Conservation (phyloP, 2,329 filamentous ascomycete species). For the Aureobasidium vineae region DNA sequence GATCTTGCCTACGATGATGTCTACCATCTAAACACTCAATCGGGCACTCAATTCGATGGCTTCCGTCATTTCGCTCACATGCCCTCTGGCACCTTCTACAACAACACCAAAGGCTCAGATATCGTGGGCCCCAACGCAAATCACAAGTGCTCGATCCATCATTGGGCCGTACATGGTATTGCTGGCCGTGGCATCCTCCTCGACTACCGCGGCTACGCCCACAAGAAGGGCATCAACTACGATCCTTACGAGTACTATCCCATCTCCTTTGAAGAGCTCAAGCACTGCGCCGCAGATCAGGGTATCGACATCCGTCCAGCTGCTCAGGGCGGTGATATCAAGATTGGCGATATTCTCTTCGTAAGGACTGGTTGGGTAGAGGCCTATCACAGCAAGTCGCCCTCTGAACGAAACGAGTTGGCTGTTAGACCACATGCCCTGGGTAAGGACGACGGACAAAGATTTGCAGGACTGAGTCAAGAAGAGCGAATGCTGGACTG, state of each 20-base stretch:
- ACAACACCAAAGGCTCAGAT: conserved; percentile 43
- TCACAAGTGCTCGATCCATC: conserved; percentile 47
- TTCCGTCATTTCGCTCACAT: conserved; percentile 50
- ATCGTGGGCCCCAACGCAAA: conserved; percentile 44
- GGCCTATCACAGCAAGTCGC: conserved; percentile 60
- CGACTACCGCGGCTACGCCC: conserved; percentile 46
- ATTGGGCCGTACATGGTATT: conserved; percentile 48
- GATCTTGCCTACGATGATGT: conserved; percentile 45
- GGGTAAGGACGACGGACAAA: conserved; percentile 37
- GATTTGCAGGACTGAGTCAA: conserved; percentile 8
- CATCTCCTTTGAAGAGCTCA: conserved; percentile 51
- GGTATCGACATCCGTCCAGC: conserved; percentile 56
- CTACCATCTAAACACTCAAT: conserved; percentile 51
- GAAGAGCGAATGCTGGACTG: conserved; percentile 36
- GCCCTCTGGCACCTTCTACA: conserved; percentile 44
- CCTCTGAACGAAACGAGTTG: conserved; percentile 38
- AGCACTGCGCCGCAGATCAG: conserved; percentile 58
- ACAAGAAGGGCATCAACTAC: conserved; percentile 46
- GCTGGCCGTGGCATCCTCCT: conserved; percentile 46
- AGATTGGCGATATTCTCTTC: conserved; percentile 58
- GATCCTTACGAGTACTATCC: conserved; percentile 45
- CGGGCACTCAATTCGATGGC: conserved; percentile 49
- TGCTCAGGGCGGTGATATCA: conserved; percentile 55
- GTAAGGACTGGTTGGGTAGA: conserved; percentile 63
- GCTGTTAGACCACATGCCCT: conserved; percentile 48